Evolutionary conservation across 2,329 filamentous ascomycete species (phyloP), one percentile per base, ranked within the genome.

Genomic region (Septoria linicola): DNA sequence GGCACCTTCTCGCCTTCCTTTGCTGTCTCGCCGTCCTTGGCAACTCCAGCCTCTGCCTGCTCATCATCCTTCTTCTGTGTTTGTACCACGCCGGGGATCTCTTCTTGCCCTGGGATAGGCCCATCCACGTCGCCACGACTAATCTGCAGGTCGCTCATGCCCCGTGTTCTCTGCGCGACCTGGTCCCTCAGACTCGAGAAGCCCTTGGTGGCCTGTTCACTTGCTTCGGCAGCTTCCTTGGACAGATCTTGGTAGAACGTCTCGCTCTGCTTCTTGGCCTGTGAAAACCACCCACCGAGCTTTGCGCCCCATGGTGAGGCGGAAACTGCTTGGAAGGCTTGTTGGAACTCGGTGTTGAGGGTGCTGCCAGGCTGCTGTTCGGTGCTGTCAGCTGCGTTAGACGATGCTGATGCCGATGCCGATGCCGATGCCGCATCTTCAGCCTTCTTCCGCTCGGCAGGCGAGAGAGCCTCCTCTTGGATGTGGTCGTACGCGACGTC

Each of bases 401-500:
- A 42, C 10, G 45, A 49, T 16, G 51, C 39, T 14, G 39, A 36
- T 40, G 44, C 45, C 11, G 45, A n/a, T n/a, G n/a, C n/a, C 10
- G 45, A 49, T 16, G 51, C 39, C 13, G 39, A 36, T 40, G 44
- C 45, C 11, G 45, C 36, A 7, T 49, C 30, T 27, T 42, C 27
- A 19, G 30, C 46, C 21, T 49, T 49, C 21, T 42, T 41, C 36
- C 74, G 72, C 55, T 81, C 75, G 53, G 76, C 68, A 3, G 74
- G 70, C 20, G 74, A 72, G 61, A 88, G 80, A 44, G 83, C 80
- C 69, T 93, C 85, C 75, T 96, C 89, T 68, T 89, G 85, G 65
- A 97, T 95, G 71, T 96, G 90, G 68, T 99, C 93, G 80, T 97
- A 99, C 37, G 91, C 91, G 66, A 95, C 79, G 81, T 99, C 93